These are phyloP conservation scores for Olyra latifolia DNA, from an alignment of 176 grass and related monocot genomes.

Conservation along the genomic window DNA sequence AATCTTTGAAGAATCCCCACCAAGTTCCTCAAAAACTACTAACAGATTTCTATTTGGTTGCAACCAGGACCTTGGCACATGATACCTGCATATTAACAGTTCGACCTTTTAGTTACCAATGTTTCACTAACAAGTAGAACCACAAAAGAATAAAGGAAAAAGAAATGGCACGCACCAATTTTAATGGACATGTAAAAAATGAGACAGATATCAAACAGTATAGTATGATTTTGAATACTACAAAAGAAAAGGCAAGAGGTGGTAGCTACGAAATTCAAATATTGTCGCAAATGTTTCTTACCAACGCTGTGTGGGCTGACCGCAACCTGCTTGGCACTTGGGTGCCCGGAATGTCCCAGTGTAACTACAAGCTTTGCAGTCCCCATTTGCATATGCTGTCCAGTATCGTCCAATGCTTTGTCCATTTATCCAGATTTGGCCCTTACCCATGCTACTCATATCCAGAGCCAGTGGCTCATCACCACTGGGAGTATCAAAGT, in stretches of 20 bases:
- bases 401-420: conserved; percentile 95
- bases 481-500: conserved; percentile 81
- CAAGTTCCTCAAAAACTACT: conserved; percentile 95
- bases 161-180: not conserved
- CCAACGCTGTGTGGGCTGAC: conserved; percentile 90
- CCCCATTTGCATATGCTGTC: conserved; percentile 65
- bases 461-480: conserved; percentile 92
- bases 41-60: conserved; percentile 79
- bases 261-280: not conserved
- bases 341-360: conserved; percentile 65
- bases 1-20: conserved; percentile 83
- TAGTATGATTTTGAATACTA: not conserved
- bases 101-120: conserved; percentile 7
- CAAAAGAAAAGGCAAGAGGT: not conserved
- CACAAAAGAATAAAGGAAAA: not conserved
- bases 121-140: conserved; percentile 4
- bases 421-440: conserved; percentile 98
- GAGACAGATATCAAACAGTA: not conserved
- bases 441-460: conserved; percentile 99
- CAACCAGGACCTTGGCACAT: conserved; percentile 92
- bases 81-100: conserved; percentile 67
- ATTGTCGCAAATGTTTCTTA: conserved; percentile 37
- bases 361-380: conserved; percentile 77
- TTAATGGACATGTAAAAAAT: not conserved
- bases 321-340: conserved; percentile 83